Evolutionary conservation across 1,284 basidiomycete genomes (phyloP).

Genomic region (Sporisorium reilianum): DNA sequence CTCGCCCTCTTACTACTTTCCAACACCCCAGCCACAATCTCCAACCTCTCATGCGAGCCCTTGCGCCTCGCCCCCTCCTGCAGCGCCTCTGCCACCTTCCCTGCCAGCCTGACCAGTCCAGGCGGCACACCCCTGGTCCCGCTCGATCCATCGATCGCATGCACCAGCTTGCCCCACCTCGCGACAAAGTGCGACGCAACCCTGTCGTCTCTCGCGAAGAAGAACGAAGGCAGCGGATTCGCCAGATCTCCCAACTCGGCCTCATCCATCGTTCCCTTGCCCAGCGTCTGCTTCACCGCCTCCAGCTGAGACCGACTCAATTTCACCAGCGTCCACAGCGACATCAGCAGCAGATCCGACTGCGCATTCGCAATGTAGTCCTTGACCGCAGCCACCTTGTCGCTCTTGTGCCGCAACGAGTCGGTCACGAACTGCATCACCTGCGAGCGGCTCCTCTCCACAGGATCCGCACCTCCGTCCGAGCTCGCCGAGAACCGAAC

Average conservation of each 20-base stretch:
- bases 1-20: background rate
- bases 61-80: constrained; percentile 44
- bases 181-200: constrained; percentile 39
- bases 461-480: constrained; percentile 39
- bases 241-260: constrained; percentile 48
- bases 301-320: constrained; percentile 27
- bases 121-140: constrained; percentile 8
- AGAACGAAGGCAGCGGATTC: constrained; percentile 53
- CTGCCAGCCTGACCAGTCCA: constrained; percentile 31
- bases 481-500: constrained; percentile 10
- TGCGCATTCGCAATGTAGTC: constrained; percentile 65
- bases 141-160: constrained; percentile 11
- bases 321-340: constrained; percentile 57
- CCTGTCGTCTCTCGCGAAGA: constrained; percentile 61
- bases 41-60: constrained; percentile 34
- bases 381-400: constrained; percentile 58
- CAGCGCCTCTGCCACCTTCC: constrained; percentile 21
- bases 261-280: constrained; percentile 2
- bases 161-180: constrained; percentile 21
- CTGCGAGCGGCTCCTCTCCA: constrained; percentile 35
- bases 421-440: constrained; percentile 61
- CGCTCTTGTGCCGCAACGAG: constrained; percentile 41
- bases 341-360: constrained; percentile 63
- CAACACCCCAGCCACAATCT: constrained; percentile 21
- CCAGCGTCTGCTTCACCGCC: constrained; percentile 4